These are phyloP conservation scores for Mycena venus DNA, from an alignment of 768 basidiomycete species.

Conservation along the genomic window DNA sequence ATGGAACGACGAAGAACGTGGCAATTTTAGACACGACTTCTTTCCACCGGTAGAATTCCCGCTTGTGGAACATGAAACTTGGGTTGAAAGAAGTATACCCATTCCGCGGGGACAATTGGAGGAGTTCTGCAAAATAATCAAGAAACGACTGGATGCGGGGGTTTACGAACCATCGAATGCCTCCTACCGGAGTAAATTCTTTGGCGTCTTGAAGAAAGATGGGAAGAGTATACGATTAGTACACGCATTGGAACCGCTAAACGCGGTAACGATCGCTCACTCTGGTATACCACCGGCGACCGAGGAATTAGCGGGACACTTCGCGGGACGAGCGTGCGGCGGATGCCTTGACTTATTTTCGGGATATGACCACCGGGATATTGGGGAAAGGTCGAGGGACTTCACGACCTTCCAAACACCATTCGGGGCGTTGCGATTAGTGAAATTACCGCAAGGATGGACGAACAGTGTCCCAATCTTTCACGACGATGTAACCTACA, in stretches of 20 bases:
- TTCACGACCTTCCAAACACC: slow-evolving; percentile 46
- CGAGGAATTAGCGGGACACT: too few species aligned
- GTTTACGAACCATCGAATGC: too few species aligned
- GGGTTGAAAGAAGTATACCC: too few species aligned
- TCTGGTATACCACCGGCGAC: too few species aligned
- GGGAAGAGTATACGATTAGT: slow-evolving; percentile 38
- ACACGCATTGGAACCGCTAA: too few species aligned
- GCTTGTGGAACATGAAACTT: too few species aligned
- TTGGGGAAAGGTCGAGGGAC: slow-evolving; percentile 39
- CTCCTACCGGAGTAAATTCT: slow-evolving; percentile 45
- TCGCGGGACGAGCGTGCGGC: too few species aligned
- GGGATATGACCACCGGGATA: slow-evolving; percentile 40
- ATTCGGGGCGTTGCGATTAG: slow-evolving; percentile 32
- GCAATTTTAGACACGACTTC: too few species aligned
- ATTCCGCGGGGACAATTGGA: slow-evolving; percentile 33
- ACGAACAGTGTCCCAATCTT: slow-evolving; percentile 50
- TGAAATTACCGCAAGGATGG: slow-evolving; percentile 44
- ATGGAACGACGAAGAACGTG: too few species aligned
- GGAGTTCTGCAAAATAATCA: slow-evolving; percentile 30
- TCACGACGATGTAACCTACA: slow-evolving; percentile 42
- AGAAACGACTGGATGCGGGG: slow-evolving; percentile 28
- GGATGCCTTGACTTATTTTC: slow-evolving; percentile 37
- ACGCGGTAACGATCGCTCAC: too few species aligned
- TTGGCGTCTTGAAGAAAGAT: slow-evolving; percentile 44
- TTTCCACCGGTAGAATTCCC: too few species aligned